These are phyloP conservation scores for Lentinula boryana DNA, from an alignment of 768 basidiomycete genomes.

Conservation along the genomic window DNA sequence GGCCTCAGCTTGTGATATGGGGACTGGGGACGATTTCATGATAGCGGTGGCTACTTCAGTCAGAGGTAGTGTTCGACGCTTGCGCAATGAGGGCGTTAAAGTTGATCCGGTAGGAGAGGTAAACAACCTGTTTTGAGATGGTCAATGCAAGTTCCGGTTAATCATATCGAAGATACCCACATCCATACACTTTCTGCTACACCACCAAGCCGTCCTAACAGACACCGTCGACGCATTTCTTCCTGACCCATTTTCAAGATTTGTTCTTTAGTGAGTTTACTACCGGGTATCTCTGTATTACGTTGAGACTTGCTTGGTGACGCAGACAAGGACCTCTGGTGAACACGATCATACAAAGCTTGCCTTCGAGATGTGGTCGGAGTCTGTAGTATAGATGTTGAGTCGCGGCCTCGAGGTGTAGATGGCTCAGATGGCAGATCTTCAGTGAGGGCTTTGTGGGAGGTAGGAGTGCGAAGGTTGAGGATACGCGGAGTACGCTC, in stretches of 20 bases:
- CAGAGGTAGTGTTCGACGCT: conserved; percentile 63
- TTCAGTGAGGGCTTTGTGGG: conserved; percentile 24
- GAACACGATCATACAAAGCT: conserved; percentile 77
- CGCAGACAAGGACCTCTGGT: conserved; percentile 60
- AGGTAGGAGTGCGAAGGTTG: conserved; percentile 43
- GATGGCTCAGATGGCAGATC: conserved; percentile 41
- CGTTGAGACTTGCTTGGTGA: conserved; percentile 54
- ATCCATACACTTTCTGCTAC: conserved; percentile 90
- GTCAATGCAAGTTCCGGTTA: neutral
- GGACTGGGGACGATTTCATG: conserved; percentile 76
- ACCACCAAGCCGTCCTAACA: conserved; percentile 71
- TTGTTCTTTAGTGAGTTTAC: conserved; percentile 57
- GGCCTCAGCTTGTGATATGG: conserved; percentile 73
- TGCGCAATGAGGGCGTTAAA: conserved; percentile 52
- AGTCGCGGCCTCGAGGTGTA: conserved; percentile 55
- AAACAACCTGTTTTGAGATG: conserved; percentile 51
- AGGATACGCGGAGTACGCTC: conserved; percentile 33
- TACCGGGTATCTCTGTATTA: conserved; percentile 31
- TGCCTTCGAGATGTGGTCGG: conserved; percentile 72
- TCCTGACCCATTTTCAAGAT: conserved; percentile 71
- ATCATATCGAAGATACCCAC: conserved; percentile 33
- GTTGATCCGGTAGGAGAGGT: conserved; percentile 51
- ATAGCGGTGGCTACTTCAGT: conserved; percentile 64
- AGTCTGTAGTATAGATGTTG: conserved; percentile 56
- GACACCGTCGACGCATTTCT: conserved; percentile 67